Base-by-base conservation (phyloP, 352 stramenopile species). In the Saprolegnia parasitica region DNA sequence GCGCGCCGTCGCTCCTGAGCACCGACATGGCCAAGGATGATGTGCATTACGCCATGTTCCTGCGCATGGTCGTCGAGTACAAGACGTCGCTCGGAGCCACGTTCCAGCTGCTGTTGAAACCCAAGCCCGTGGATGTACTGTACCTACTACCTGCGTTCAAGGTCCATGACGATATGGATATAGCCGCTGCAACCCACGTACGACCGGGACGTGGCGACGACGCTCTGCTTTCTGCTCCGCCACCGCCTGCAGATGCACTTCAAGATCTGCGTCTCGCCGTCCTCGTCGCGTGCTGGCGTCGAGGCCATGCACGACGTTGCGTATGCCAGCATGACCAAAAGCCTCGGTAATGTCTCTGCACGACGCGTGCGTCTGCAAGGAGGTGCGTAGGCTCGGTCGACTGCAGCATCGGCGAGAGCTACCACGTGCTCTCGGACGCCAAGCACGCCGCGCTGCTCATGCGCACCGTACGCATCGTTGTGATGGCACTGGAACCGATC, bases 261-360 rank as follows among this genome's bases (percentile, higher is more conserved):
- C 74, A 91, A 93, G 73, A 73, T 96, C 54, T 95, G 96, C 76
- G 91, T 96, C 67, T 87, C 95, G 75, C 84, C 87, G 23, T 84
- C 52, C 91, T 86, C 40, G 77, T 96, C 47, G 87, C 88, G 29
- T 87, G 88, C 24, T 87, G 29, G 29, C 2, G 5, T 96, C 73
- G 79, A 91, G 66, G 89, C 85, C 62, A 84, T 92, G 65, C 86
- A 96, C 72, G 88, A 96, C 68, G 88, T 96, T 72, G 79, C 85
- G 57, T 77, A 95, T 40, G 80, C 87, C 6, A n/a, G 13, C 42
- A 49, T 49, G 42, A 49, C 42, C 42, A 49, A 49, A 49, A 11
- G 42, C 42, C 42, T 49, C 42, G 42, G 42, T 49, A n/a, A 2
- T 2, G 42, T n/a, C 18, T 1, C 42, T 8, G 13, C 13, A n/a